Conservation (phyloP, 495 filamentous ascomycete genomes). For the Neurospora sp. region DNA sequence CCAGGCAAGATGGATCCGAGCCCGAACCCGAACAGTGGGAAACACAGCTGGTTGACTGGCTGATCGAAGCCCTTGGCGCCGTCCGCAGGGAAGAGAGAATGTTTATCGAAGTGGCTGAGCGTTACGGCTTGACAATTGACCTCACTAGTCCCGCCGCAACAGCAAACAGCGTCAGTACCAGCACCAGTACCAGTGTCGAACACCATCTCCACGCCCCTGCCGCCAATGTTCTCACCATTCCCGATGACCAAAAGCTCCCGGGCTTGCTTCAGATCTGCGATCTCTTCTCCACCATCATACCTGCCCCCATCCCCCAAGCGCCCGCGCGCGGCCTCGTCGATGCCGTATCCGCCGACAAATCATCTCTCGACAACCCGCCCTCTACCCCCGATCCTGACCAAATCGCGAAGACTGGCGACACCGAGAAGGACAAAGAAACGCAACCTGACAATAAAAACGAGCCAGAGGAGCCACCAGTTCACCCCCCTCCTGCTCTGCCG, state of each 20-base stretch:
- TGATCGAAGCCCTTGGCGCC: slow-evolving; percentile 53
- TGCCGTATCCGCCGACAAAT: neutral
- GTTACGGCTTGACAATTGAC: slow-evolving; percentile 48
- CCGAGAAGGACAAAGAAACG: neutral
- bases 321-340: neutral
- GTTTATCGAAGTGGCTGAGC: slow-evolving; percentile 53
- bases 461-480: neutral
- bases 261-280: slow-evolving; percentile 25
- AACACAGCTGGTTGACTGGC: slow-evolving; percentile 44
- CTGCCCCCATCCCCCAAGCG: slow-evolving; percentile 6
- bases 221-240: slow-evolving; percentile 5
- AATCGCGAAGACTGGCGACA: neutral
- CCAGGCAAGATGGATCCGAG: slow-evolving; percentile 22
- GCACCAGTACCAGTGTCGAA: slow-evolving; percentile 18
- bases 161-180: slow-evolving; percentile 6
- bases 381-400: slow-evolving; percentile 3
- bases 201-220: neutral
- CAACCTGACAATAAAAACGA: neutral
- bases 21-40: neutral
- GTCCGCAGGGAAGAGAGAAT: slow-evolving; percentile 57
- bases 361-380: neutral
- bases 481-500: slow-evolving; percentile 7
- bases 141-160: slow-evolving; percentile 8
- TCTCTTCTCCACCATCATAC: slow-evolving; percentile 18
- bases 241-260: slow-evolving; percentile 13